These are phyloP conservation scores for Meira miltonrushii DNA, from an alignment of 1,284 basidiomycete species.

Conservation along the genomic window DNA sequence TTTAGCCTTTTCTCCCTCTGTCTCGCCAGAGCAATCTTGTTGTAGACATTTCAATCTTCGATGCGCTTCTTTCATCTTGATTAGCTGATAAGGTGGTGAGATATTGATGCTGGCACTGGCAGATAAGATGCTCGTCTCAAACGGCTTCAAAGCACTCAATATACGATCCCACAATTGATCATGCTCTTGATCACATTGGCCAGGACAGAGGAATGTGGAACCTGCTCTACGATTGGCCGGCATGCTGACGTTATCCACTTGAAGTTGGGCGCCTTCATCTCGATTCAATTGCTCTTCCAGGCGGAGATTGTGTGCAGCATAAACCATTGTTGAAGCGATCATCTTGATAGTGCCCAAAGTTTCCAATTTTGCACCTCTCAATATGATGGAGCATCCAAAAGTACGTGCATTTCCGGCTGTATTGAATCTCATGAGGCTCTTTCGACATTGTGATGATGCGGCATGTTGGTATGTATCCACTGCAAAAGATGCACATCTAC, in stretches of 20 bases:
- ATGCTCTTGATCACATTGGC: background rate
- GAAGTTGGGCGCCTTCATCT: constrained; percentile 60
- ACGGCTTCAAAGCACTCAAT: constrained; percentile 68
- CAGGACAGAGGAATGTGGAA: background rate
- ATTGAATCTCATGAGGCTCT: constrained; percentile 96
- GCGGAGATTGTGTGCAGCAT: constrained; percentile 83
- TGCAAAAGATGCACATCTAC: constrained; percentile 79
- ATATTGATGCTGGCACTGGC: constrained; percentile 84
- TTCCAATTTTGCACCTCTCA: constrained; percentile 79
- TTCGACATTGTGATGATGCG: constrained; percentile 80
- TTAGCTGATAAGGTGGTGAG: constrained; percentile 78
- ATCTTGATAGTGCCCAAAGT: constrained; percentile 81
- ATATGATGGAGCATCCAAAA: constrained; percentile 86
- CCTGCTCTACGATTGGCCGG: background rate
- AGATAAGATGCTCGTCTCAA: constrained; percentile 76
- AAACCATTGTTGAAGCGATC: constrained; percentile 82
- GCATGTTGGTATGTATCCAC: constrained; percentile 92
- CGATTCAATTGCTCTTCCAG: constrained; percentile 92
- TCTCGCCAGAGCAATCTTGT: background rate
- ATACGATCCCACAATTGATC: constrained; percentile 12
- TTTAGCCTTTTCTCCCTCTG: background rate
- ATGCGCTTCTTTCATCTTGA: constrained; percentile 67
- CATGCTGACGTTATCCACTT: background rate
- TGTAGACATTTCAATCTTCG: background rate
- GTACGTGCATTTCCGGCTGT: constrained; percentile 72